phyloP scores from a whole-genome alignment of 768 basidiomycete species.

The Phanerochaete sordida region DNA sequence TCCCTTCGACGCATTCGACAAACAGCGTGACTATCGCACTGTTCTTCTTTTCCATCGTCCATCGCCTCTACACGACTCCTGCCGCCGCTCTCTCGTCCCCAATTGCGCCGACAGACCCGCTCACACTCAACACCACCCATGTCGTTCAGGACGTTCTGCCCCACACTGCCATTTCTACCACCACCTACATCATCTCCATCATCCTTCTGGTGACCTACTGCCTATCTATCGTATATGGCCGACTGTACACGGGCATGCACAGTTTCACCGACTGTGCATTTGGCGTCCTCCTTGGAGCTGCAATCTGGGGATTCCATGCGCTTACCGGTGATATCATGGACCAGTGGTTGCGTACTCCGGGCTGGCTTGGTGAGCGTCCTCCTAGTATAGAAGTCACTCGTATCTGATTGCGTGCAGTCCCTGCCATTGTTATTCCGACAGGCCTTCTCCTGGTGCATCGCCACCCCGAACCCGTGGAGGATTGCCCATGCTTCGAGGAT shows the following conservation, averaged over 20 bases:
- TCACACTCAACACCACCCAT: slow-evolving; percentile 2
- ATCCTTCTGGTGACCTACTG: slow-evolving; percentile 52
- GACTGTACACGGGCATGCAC: slow-evolving; percentile 88
- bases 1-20: slow-evolving; percentile 93
- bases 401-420: slow-evolving; percentile 37
- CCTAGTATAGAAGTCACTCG: slow-evolving; percentile 17
- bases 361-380: slow-evolving; percentile 32
- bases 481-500: slow-evolving; percentile 98
- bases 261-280: slow-evolving; percentile 70
- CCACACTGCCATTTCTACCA: slow-evolving; percentile 37
- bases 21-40: slow-evolving; percentile 89
- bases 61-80: slow-evolving; percentile 40
- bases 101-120: slow-evolving; percentile 18
- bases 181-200: slow-evolving; percentile 38
- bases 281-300: slow-evolving; percentile 62
- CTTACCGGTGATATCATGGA: slow-evolving; percentile 36
- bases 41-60: slow-evolving; percentile 62
- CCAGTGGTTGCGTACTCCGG: slow-evolving; percentile 34
- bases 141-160: slow-evolving; percentile 14
- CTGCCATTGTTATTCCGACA: slow-evolving; percentile 55
- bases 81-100: slow-evolving; percentile 10
- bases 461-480: slow-evolving; percentile 92
- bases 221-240: slow-evolving; percentile 72
- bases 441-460: slow-evolving; percentile 77
- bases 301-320: slow-evolving; percentile 52